Evolutionary conservation across 176 grass and related monocot species (phyloP).

Genomic region (Carex kokanica): DNA sequence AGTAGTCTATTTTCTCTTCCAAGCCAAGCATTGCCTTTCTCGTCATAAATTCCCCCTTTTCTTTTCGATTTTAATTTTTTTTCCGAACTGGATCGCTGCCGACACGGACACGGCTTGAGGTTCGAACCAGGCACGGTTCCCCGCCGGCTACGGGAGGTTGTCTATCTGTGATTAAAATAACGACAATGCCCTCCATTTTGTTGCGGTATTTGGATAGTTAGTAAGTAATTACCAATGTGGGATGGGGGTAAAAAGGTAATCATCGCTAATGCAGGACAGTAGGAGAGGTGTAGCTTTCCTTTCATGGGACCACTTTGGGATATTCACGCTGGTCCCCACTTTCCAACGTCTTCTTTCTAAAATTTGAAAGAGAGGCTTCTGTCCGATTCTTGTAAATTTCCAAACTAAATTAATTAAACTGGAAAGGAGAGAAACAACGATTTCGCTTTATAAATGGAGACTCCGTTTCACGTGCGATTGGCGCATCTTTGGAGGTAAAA

Average conservation of each 20-base stretch:
- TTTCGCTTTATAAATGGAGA: conserved; percentile 23
- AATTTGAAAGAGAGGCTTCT: conserved; percentile 19
- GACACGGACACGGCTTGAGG: conserved; percentile 7
- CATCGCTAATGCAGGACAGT: not conserved
- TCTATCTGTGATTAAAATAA: not conserved
- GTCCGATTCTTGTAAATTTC: not conserved
- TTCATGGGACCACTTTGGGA: conserved; percentile 24
- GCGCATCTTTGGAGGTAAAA: conserved; percentile 23
- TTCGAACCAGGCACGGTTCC: not conserved
- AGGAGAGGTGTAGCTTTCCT: conserved; percentile 8
- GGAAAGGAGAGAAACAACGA: not conserved
- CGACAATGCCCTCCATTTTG: not conserved
- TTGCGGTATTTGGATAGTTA: not conserved
- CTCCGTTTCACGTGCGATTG: conserved; percentile 29
- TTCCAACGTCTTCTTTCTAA: not conserved
- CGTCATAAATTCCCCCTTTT: not conserved
- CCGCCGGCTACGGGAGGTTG: not conserved
- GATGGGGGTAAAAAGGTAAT: not conserved
- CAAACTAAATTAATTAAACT: not conserved
- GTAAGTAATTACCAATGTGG: not conserved
- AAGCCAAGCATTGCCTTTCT: conserved; percentile 34
- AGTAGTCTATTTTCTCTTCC: conserved; percentile 25
- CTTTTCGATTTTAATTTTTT: conserved; percentile 27
- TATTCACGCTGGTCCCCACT: not conserved
- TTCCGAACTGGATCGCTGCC: not conserved